Evolutionary conservation across 1,139 yeast genomes (phyloP).

Genomic region (Arxiozyma slooffiae): DNA sequence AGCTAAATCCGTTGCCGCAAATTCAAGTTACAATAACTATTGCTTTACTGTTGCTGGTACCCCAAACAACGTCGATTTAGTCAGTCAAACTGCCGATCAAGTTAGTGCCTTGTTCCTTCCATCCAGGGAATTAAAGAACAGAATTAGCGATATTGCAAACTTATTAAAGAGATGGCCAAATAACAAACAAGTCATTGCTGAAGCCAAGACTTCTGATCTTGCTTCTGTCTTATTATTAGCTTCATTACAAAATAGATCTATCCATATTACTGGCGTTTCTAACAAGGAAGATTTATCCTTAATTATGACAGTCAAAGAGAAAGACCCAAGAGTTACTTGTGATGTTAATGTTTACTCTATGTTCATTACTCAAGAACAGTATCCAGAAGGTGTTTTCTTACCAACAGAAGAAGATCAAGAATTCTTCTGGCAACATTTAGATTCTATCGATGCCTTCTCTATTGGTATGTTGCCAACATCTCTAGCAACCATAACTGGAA

Average conservation of each 20-base stretch:
- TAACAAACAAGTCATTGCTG: constrained; percentile 77
- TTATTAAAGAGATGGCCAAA: constrained; percentile 82
- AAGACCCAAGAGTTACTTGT: constrained; percentile 75
- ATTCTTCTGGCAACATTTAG: constrained; percentile 71
- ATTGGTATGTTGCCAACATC: constrained; percentile 72
- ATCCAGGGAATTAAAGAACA: constrained; percentile 59
- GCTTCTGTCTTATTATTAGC: constrained; percentile 88
- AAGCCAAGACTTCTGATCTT: constrained; percentile 83
- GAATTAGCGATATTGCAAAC: constrained; percentile 66
- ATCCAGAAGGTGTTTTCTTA: constrained; percentile 58
- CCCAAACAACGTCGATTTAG: constrained; percentile 52
- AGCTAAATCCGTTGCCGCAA: constrained; percentile 49
- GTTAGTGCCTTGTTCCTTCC: constrained; percentile 80
- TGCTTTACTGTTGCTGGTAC: constrained; percentile 79
- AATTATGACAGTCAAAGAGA: constrained; percentile 77
- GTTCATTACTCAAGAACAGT: constrained; percentile 64
- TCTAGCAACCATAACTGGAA: constrained; percentile 56
- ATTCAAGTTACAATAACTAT: constrained; percentile 69
- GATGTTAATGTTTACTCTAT: constrained; percentile 79
- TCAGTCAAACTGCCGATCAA: constrained; percentile 51
- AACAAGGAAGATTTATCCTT: constrained; percentile 74
- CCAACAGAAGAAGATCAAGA: constrained; percentile 75
- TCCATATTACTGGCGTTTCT: constrained; percentile 83
- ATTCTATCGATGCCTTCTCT: constrained; percentile 74
- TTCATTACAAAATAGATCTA: constrained; percentile 72